Conservation (phyloP, 257 asterid genomes). For the Orobanche coerulescens region DNA sequence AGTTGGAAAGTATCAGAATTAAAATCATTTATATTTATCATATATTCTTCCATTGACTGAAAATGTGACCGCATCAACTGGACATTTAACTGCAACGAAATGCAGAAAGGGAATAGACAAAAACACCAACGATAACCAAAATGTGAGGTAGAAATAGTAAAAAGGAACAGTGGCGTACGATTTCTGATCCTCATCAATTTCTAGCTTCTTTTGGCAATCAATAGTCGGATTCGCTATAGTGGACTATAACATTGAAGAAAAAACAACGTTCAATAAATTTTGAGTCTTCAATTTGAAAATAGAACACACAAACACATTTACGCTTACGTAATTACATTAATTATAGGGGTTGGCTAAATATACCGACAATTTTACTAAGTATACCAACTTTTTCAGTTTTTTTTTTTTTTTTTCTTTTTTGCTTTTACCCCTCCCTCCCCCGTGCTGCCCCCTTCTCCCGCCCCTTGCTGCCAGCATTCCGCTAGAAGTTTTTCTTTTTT, state of each 20-base stretch:
- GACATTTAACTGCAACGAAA: neutral
- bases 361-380: too few relatives aligned
- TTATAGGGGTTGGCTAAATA: too few relatives aligned
- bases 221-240: constrained; percentile 45
- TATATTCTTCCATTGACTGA: too few relatives aligned
- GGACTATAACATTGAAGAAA: constrained; percentile 23
- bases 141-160: neutral
- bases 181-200: constrained; percentile 43
- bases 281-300: neutral
- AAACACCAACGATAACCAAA: neutral
- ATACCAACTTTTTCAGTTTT: too few relatives aligned
- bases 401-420: too few relatives aligned
- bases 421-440: too few relatives aligned
- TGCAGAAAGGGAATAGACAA: too few relatives aligned
- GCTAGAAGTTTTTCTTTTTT: too few relatives aligned
- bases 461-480: too few relatives aligned
- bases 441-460: too few relatives aligned
- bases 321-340: neutral
- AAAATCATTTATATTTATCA: too few relatives aligned
- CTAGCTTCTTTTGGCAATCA: constrained; percentile 53
- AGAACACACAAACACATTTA: neutral
- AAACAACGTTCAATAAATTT: neutral
- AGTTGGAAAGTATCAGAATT: too few relatives aligned
- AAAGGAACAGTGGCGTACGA: constrained; percentile 23
- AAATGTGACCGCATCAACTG: neutral